Evolutionary conservation across 768 basidiomycete genomes (phyloP), one percentile per base, ranked within the genome.

Genomic region (Gymnopilus dilepis): DNA sequence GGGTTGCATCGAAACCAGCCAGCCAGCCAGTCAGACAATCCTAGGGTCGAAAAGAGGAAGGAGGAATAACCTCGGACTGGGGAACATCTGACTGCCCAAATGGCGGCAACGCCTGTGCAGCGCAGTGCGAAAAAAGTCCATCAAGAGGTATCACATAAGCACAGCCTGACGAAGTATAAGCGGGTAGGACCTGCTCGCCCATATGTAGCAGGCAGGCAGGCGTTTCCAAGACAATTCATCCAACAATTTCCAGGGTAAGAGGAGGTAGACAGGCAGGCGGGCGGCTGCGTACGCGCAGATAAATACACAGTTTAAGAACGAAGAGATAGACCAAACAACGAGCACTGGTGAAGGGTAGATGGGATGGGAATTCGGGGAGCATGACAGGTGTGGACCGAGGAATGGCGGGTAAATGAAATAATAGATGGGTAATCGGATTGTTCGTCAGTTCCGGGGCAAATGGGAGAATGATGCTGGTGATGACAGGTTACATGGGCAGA

Each of bases 141-240:
- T 47, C 30, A 50, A 7, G 28, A 31, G 47, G 26, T 31, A 50
- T 50, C 47, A 50, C 28, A 50, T 50, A 31, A 50, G 47, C 47
- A 31, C 47, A 50, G 47, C 47, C 47, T 31, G 24, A 47, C 26
- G 45, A 47, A 24, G 45, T 13, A n/a, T n/a, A 47, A 30, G 45
- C 45, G 45, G 12, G 28, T 41, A n/a, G n/a, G n/a, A 34, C 21
- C 26, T 22, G 19, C 12, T 24, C 34, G 52, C 52, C 21, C 33
- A 12, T 24, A 37, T n/a, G n/a, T n/a, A n/a, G n/a, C n/a, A n/a
- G n/a, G n/a, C n/a, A n/a, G n/a, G 26, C 15, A 11, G 34, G 38
- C 30, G 59, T 59, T 64, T 47, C 59, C 59, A 64, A 51, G 58
- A 42, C 55, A 60, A 59, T 64, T 47, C 59, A 38, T 60, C 62